Base-by-base conservation (phyloP, 306 rosid genomes). In the Cucurbita argyrosperma region DNA sequence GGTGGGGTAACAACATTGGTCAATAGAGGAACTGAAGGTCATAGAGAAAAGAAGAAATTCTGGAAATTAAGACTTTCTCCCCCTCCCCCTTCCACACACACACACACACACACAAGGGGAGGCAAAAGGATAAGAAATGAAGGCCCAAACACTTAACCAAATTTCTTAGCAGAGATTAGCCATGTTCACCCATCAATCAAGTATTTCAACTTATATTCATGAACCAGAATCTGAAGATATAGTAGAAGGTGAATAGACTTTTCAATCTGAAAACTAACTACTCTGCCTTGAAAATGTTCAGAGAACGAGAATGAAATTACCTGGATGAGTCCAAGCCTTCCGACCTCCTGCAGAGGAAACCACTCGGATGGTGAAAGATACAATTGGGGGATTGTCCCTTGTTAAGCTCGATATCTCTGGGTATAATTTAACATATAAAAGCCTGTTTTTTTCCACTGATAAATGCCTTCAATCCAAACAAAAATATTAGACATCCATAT, bases 381-480 rank as follows among this genome's bases (percentile, higher is more conserved):
- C 99, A 81, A 95, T 89, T 60, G 99, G 97, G 3, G 99, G 99
- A 72, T 88, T 83, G 4, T 89, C 96, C 79, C 96, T 91, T 0
- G 97, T 91, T 18, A 84, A 78, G 83, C 85, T 95, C 5, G 97
- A 89, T 55, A 91, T 78, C 79, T 95, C 99, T 21, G 97, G 99
- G 58, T 85, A 95, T 74, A 95, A 71, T 72, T 89, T 95, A 72
- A 95, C 84, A 71, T 82, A 83, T 79, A 95, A 79, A 74, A 89
- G 85, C 80, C 85, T 83, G 79, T 89, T 92, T 82, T 95, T 95
- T 85, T 91, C 99, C 80, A 95, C 81, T 4, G 99, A 86, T 84
- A 95, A 85, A 82, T 89, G 90, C 99, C 99, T 95, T 49, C 74
- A 70, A 70, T 49, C 30, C 74, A 30, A 70, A 70, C 56, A 70